Evolutionary conservation across 192 early-diverging fungal genomes (phyloP).

Genomic region (Chytriomyces sp.): DNA sequence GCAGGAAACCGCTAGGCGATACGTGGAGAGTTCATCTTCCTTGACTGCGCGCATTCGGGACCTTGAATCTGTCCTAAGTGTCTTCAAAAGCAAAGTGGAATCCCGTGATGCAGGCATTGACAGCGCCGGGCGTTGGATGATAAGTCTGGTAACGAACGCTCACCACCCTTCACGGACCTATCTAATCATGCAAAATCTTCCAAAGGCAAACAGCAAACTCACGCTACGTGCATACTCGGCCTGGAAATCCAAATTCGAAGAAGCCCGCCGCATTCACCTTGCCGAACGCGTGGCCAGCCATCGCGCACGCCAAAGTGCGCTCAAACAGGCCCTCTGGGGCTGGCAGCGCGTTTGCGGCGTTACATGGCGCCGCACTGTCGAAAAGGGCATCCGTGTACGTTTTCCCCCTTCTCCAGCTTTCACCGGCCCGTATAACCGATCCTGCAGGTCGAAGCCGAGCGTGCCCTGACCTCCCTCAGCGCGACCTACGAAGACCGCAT

Average conservation of each 20-base stretch:
- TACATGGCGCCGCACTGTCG: constrained; percentile 39
- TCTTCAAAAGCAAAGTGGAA: constrained; percentile 8
- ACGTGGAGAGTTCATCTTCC: constrained; percentile 14
- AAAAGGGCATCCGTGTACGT: constrained; percentile 36
- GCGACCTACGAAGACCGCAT: constrained; percentile 42
- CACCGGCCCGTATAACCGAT: no score
- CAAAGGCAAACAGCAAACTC: not conserved
- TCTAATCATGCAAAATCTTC: not conserved
- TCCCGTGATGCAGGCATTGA: constrained; percentile 16
- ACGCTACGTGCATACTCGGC: not conserved
- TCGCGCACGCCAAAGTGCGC: not conserved
- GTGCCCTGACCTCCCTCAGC: constrained; percentile 33
- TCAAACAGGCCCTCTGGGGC: constrained; percentile 30
- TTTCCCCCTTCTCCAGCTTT: not conserved
- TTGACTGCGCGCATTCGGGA: constrained; percentile 28
- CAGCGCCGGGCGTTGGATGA: constrained; percentile 2
- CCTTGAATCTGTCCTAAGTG: not conserved
- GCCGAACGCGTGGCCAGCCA: constrained; percentile 26
- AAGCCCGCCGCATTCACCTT: constrained; percentile 20
- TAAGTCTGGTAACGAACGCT: constrained; percentile 3
- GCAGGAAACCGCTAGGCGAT: not conserved
- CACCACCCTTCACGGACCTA: not conserved
- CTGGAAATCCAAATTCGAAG: constrained; percentile 39
- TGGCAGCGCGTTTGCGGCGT: constrained; percentile 46
- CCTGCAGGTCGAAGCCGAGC: constrained; percentile 47